Evolutionary conservation across 2,329 filamentous ascomycete genomes (phyloP).

Genomic region (Tolypocladium paradoxum): DNA sequence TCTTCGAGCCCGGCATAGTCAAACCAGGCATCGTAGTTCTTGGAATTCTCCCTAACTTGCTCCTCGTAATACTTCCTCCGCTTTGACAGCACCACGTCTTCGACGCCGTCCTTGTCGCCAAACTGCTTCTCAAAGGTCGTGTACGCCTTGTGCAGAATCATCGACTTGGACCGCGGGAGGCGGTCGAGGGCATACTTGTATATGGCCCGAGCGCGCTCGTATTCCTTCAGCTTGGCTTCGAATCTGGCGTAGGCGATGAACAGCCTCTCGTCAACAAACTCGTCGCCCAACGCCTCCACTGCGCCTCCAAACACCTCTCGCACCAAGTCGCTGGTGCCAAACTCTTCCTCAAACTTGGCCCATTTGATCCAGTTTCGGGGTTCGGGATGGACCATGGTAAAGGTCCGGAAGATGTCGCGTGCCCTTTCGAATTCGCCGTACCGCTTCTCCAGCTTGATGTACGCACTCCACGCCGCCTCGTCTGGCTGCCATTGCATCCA

Average conservation of each 20-base stretch:
- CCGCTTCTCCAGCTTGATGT: conserved; percentile 93
- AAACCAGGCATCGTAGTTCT: conserved; percentile 97
- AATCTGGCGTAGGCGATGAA: conserved; percentile 95
- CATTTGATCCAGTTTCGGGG: conserved; percentile 98
- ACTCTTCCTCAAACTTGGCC: conserved; percentile 94
- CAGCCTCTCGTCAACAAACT: conserved; percentile 91
- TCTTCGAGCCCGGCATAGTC: conserved; percentile 91
- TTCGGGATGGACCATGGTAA: conserved; percentile 87
- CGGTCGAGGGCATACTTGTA: conserved; percentile 95
- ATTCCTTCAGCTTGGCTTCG: conserved; percentile 89
- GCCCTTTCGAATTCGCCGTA: conserved; percentile 88
- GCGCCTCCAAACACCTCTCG: conserved; percentile 84
- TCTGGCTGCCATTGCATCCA: conserved; percentile 99
- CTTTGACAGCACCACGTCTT: conserved; percentile 93
- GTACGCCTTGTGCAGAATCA: conserved; percentile 81
- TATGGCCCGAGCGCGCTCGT: conserved; percentile 84
- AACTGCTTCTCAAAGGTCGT: conserved; percentile 98
- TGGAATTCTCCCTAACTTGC: conserved; percentile 83
- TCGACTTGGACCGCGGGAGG: conserved; percentile 76
- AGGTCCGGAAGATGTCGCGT: conserved; percentile 79
- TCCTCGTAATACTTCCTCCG: conserved; percentile 89
- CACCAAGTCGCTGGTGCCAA: conserved; percentile 82
- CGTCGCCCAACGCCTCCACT: conserved; percentile 81
- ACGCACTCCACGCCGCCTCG: conserved; percentile 88
- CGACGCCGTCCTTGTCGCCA: conserved; percentile 83